Base-by-base conservation (phyloP, 331 rosid species). In the Pyracantha coccinea region DNA sequence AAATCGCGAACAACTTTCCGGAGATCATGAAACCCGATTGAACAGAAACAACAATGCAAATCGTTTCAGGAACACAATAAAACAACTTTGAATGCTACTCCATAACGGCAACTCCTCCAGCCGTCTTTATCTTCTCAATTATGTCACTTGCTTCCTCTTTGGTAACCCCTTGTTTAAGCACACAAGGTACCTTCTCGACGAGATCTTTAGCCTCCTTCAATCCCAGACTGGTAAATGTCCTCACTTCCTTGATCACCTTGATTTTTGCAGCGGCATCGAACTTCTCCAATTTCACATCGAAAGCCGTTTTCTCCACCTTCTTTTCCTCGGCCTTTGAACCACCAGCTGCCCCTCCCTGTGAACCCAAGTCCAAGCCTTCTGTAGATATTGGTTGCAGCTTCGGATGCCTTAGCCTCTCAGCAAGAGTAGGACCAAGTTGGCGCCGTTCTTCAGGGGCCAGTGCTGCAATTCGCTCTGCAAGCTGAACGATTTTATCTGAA, bases 231-330 rank as follows among this genome's bases (percentile, higher is more conserved):
- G 84, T 81, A 59, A 76, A 81, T 19, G 78, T 62, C 75, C 78
- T 50, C 53, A 81, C 81, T 76, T 81, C 81, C 55, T 81, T 81
- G 52, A 81, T 81, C 64, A 81, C 84, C 76, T 81, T 81, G 77
- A 81, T 66, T 55, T 81, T 81, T 15, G 71, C 59, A 7, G 81
- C 68, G 0, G 81, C 44, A 44, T 81, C 78, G 5, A 76, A 81
- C 71, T 76, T 76, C 71, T 81, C 84, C 64, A 81, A 50, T 52
- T 81, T 81, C 71, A 76, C 81, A 50, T 76, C 84, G 8, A 81
- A 81, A 2, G 81, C 74, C 1, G 78, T 81, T 41, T 81, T 81
- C 78, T 81, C 84, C 28, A 25, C 81, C 75, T 71, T 76, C 75
- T 81, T 76, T 70, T 81, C 81, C 55, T 81, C 81, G 20, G 53